Percentiles rank a stretch among this genome's conserved stretches.
Evolutionary conservation across 164 flowering plant genomes (phyloP).

Genomic region (Malania oleifera): DNA sequence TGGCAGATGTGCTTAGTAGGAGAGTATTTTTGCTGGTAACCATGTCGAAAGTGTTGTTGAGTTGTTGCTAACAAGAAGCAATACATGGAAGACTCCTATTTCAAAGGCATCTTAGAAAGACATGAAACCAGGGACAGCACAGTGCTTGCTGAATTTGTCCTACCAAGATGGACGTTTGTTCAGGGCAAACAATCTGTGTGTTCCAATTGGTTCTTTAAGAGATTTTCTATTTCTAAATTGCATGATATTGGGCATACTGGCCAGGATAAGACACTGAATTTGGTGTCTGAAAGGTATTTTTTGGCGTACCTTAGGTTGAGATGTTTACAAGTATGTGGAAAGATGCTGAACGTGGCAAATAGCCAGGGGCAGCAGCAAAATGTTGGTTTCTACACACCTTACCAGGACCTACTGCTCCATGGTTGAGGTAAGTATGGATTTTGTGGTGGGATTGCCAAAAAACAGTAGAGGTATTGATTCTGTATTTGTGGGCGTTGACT

Average conservation of each 20-base stretch:
- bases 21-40: too few species aligned
- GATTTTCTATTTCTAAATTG: neutral
- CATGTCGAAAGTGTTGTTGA: neutral
- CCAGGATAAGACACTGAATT: neutral
- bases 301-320: slow-evolving; percentile 5
- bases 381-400: slow-evolving; percentile 1
- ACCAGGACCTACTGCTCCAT: neutral
- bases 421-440: slow-evolving; percentile 9
- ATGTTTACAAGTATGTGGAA: neutral
- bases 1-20: neutral
- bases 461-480: slow-evolving; percentile 1
- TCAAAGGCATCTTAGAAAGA: neutral
- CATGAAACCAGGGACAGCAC: neutral
- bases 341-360: slow-evolving; percentile 1
- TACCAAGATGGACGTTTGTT: too few species aligned
- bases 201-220: too few species aligned
- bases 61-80: neutral
- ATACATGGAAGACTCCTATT: too few species aligned
- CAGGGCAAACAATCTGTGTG: too few species aligned
- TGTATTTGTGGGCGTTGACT: slow-evolving; percentile 7
- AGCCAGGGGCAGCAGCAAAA: neutral
- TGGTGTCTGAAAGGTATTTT: slow-evolving; percentile 2
- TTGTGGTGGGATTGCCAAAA: neutral
- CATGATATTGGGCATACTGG: neutral
- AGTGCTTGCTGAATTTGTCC: neutral